Evolutionary conservation across 331 rosid genomes (phyloP).

Genomic region (Pyracantha coccinea): DNA sequence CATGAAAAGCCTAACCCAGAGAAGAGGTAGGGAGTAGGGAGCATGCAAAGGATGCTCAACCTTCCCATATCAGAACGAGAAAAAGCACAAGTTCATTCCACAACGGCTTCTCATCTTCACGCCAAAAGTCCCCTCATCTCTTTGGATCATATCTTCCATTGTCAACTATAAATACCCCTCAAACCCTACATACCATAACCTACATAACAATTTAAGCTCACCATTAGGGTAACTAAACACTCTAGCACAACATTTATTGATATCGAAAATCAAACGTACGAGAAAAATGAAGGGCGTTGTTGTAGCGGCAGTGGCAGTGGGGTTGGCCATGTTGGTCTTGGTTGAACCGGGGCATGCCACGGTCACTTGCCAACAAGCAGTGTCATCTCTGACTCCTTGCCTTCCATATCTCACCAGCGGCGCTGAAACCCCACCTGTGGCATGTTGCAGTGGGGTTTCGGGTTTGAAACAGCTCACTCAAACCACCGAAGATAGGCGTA

Average conservation of each 20-base stretch:
- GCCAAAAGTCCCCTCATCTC: not conserved
- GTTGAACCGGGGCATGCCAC: not conserved
- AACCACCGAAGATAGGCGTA: not conserved
- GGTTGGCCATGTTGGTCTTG: not conserved
- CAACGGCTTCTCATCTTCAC: not conserved
- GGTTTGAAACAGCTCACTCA: not conserved
- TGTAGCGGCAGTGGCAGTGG: not conserved
- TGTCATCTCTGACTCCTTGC: not conserved
- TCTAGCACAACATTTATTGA: not conserved
- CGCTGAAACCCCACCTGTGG: not conserved
- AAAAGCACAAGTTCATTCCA: not conserved
- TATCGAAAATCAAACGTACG: not conserved
- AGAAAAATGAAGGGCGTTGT: not conserved
- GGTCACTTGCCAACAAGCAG: conserved; percentile 1
- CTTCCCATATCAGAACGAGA: not conserved
- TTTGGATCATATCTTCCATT: not conserved
- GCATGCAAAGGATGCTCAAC: not conserved
- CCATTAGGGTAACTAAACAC: not conserved
- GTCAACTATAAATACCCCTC: not conserved
- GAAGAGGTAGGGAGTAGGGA: not conserved
- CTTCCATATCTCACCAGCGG: not conserved
- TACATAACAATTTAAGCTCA: not conserved
- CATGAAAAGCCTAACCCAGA: not conserved
- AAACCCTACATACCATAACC: not conserved
- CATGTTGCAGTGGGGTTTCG: conserved; percentile 1